These are phyloP conservation scores for Medicago arabica DNA, from an alignment of 306 rosid genomes.

Conservation along the genomic window DNA sequence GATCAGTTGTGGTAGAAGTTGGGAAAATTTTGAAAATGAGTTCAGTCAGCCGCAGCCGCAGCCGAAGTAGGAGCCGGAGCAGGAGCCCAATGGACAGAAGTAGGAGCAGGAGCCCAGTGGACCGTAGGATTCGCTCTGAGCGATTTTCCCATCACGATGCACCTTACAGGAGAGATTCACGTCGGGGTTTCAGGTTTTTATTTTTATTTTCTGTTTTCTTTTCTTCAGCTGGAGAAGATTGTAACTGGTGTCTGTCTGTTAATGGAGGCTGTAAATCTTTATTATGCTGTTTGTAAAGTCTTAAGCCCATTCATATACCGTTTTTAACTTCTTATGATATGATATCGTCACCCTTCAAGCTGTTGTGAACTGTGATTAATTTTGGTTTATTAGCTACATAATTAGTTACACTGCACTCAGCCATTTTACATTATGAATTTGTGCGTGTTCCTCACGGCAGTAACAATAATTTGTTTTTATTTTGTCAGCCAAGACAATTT, in stretches of 20 bases:
- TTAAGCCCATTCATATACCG: background rate
- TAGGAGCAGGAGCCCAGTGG: slow-evolving; percentile 89
- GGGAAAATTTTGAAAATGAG: slow-evolving; percentile 68
- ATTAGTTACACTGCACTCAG: background rate
- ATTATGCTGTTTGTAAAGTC: background rate
- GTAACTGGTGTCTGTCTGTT: background rate
- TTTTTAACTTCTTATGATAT: background rate
- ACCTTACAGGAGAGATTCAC: slow-evolving; percentile 95
- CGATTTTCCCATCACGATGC: slow-evolving; percentile 93
- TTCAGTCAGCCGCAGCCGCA: slow-evolving; percentile 90
- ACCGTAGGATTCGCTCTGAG: slow-evolving; percentile 93
- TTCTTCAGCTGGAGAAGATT: slow-evolving; percentile 34
- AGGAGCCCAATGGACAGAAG: background rate
- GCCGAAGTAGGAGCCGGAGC: slow-evolving; percentile 62
- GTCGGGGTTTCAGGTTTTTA: slow-evolving; percentile 95
- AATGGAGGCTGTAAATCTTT: background rate
- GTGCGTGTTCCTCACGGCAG: background rate
- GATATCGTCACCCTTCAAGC: background rate
- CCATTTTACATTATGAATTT: background rate
- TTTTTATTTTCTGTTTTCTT: slow-evolving; percentile 46
- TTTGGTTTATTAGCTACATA: background rate
- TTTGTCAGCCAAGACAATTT: slow-evolving; percentile 85
- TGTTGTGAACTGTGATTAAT: background rate
- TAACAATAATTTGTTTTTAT: background rate
- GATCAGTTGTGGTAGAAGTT: slow-evolving; percentile 73